Percentiles rank a stretch among this genome's conserved stretches.
Conservation (phyloP, 2,329 filamentous ascomycete genomes). For the Colletotrichum acutatum region DNA sequence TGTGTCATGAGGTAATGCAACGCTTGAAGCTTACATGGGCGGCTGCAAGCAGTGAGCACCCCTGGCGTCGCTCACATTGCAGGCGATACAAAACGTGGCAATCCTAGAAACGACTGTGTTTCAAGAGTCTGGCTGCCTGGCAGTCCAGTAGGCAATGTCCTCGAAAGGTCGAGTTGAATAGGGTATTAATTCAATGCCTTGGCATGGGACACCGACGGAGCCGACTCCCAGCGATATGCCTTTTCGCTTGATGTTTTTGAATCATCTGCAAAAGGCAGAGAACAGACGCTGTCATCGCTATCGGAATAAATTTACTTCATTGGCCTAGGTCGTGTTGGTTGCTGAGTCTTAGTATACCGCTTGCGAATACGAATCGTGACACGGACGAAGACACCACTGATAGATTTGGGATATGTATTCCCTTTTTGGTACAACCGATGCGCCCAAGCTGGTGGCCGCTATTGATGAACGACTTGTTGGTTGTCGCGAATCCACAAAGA, state of each 20-base stretch:
- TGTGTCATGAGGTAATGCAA: constrained; percentile 13
- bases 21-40: constrained; percentile 13
- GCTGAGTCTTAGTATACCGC: background rate
- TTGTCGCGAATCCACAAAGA: background rate
- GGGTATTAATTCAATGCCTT: background rate
- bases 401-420: background rate
- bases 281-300: background rate
- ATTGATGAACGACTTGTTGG: constrained; percentile 1
- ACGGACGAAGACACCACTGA: background rate
- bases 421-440: background rate
- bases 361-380: constrained; percentile 9
- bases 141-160: constrained; percentile 5
- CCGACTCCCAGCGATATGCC: background rate
- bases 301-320: background rate
- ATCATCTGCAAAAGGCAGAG: constrained; percentile 1
- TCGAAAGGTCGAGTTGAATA: background rate
- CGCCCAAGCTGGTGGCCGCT: background rate
- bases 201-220: background rate
- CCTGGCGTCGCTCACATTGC: constrained; percentile 13
- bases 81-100: constrained; percentile 17
- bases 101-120: constrained; percentile 21
- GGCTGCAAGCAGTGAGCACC: constrained; percentile 15
- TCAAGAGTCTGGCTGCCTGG: constrained; percentile 21
- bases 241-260: background rate
- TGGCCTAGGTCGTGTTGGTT: background rate